Evolutionary conservation across 306 rosid species (phyloP).

Genomic region (Pachyrhizus erosus): DNA sequence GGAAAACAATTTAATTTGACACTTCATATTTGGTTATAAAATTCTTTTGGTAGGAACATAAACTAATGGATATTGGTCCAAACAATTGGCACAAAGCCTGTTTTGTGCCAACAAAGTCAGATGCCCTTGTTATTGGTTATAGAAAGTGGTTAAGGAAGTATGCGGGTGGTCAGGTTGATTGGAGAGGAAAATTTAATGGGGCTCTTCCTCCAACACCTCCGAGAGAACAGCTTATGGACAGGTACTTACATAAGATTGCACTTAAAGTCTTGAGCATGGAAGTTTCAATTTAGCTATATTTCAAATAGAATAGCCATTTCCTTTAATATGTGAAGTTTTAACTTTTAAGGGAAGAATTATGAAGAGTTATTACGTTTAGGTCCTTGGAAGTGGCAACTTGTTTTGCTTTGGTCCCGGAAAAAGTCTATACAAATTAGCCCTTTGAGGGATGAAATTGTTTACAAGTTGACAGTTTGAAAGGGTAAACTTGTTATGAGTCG

Average conservation of each 20-base stretch:
- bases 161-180: constrained; percentile 81
- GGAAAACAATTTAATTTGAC: constrained; percentile 2
- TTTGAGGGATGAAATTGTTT: background rate
- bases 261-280: constrained; percentile 16
- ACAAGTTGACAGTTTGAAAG: background rate
- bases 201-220: constrained; percentile 84
- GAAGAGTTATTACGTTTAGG: background rate
- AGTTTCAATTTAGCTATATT: constrained; percentile 18
- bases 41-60: constrained; percentile 65
- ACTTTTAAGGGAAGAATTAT: background rate
- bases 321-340: background rate
- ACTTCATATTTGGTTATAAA: constrained; percentile 35
- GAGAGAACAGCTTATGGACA: constrained; percentile 81
- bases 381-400: background rate
- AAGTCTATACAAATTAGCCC: background rate
- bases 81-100: constrained; percentile 84
- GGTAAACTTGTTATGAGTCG: background rate
- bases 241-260: constrained; percentile 52
- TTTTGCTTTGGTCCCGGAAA: background rate
- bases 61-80: constrained; percentile 62
- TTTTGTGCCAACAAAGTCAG: constrained; percentile 88
- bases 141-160: constrained; percentile 89
- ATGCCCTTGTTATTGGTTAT: constrained; percentile 78
- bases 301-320: background rate
- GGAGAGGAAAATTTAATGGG: constrained; percentile 83